phyloP scores from a whole-genome alignment of 768 basidiomycete genomes.

The Leccinellum rugosiceps region DNA sequence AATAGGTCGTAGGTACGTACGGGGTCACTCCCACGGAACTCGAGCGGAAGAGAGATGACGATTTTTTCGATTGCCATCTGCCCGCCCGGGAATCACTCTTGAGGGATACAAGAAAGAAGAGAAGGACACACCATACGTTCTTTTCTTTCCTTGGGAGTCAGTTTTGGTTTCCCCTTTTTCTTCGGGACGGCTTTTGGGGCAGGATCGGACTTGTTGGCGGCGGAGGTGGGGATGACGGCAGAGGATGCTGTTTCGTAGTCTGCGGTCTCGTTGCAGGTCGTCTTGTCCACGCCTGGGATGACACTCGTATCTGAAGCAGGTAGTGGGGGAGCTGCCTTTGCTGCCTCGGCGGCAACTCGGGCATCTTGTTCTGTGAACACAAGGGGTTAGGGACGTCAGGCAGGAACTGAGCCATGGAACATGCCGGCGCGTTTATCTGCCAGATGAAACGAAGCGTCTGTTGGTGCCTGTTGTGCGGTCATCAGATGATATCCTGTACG shows the following conservation, averaged over 20 bases:
- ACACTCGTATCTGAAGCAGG: conserved; percentile 11
- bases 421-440: conserved; percentile 50
- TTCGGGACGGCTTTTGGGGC: conserved; percentile 41
- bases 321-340: conserved; percentile 39
- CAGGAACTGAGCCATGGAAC: not conserved
- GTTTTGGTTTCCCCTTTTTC: conserved; percentile 61
- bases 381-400: not conserved
- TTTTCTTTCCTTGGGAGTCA: conserved; percentile 80
- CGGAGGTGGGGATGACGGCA: conserved; percentile 28
- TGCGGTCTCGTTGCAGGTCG: conserved; percentile 27
- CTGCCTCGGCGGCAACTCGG: conserved; percentile 47
- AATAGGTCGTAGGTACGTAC: conserved; percentile 41
- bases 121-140: conserved; percentile 59
- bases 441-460: conserved; percentile 54
- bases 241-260: conserved; percentile 32
- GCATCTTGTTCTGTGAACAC: conserved; percentile 57
- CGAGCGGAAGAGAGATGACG: conserved; percentile 75
- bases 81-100: not conserved
- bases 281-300: conserved; percentile 29
- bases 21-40: conserved; percentile 87
- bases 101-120: not conserved
- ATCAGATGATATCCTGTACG: not conserved
- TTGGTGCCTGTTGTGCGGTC: conserved; percentile 48
- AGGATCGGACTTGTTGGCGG: conserved; percentile 30
- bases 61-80: conserved; percentile 67